Conservation (phyloP, 2,329 filamentous ascomycete genomes). For the Diaporthe citriasiana region DNA sequence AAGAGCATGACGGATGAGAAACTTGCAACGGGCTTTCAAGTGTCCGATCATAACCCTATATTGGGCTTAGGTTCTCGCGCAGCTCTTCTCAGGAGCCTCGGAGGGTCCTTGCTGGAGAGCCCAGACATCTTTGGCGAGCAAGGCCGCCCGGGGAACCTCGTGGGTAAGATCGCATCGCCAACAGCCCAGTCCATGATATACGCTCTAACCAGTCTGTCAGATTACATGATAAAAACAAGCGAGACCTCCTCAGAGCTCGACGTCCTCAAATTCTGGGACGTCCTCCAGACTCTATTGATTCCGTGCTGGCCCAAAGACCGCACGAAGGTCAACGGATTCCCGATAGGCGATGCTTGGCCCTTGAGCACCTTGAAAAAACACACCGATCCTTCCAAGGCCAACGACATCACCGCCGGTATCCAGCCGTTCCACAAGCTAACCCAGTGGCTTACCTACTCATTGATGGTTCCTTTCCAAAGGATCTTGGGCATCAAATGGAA, state of each 20-base stretch:
- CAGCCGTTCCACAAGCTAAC: constrained; percentile 95
- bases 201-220: constrained; percentile 47
- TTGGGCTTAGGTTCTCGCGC: constrained; percentile 60
- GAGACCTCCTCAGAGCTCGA: constrained; percentile 51
- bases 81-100: constrained; percentile 57
- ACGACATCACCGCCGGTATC: constrained; percentile 60
- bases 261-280: constrained; percentile 57
- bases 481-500: constrained; percentile 85
- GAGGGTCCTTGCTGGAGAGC: constrained; percentile 55
- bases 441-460: constrained; percentile 93
- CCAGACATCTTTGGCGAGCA: constrained; percentile 57
- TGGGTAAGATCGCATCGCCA: constrained; percentile 54
- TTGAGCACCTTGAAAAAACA: constrained; percentile 70
- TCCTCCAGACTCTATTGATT: constrained; percentile 60
- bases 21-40: constrained; percentile 59
- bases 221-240: constrained; percentile 54
- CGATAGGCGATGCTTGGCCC: constrained; percentile 67
- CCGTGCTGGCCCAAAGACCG: constrained; percentile 64
- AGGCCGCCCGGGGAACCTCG: constrained; percentile 62
- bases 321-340: constrained; percentile 62
- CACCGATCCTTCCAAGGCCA: constrained; percentile 4
- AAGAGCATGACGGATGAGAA: constrained; percentile 50
- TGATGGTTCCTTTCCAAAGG: constrained; percentile 91
- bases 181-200: not conserved
- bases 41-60: constrained; percentile 59